Conservation (phyloP, 2,329 filamentous ascomycete genomes). For the Claviceps quebecensis region DNA sequence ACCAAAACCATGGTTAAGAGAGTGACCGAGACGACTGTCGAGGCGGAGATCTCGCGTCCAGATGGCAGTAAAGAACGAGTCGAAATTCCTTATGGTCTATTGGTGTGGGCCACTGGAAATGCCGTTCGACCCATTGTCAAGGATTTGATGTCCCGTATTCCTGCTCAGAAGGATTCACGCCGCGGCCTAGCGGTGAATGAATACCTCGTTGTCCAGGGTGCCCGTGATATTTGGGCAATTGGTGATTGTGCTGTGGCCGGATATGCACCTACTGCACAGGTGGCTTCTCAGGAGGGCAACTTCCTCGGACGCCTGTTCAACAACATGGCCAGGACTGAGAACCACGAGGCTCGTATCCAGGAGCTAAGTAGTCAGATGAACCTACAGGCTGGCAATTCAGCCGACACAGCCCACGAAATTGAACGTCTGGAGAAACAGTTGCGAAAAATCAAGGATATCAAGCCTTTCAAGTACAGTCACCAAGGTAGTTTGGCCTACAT, state of each 20-base stretch:
- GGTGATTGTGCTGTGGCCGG: constrained; percentile 96
- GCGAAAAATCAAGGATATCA: constrained; percentile 81
- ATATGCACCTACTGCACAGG: constrained; percentile 94
- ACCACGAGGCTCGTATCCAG: constrained; percentile 62
- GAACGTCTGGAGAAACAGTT: constrained; percentile 77
- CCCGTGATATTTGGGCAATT: constrained; percentile 94
- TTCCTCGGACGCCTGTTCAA: constrained; percentile 96
- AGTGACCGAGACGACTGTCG: constrained; percentile 82
- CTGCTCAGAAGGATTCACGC: constrained; percentile 87
- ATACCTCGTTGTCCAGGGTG: constrained; percentile 94
- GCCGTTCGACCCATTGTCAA: constrained; percentile 78
- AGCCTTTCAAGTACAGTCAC: constrained; percentile 97
- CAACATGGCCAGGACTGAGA: constrained; percentile 92
- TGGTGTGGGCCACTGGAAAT: constrained; percentile 98
- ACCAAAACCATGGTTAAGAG: constrained; percentile 99
- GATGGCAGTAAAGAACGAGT: constrained; percentile 75
- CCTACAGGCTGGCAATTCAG: constrained; percentile 48
- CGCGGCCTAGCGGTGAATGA: constrained; percentile 95
- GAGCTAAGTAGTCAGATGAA: constrained; percentile 51
- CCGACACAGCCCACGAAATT: constrained; percentile 59
- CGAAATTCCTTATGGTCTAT: constrained; percentile 80
- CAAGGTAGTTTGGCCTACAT: constrained; percentile 96
- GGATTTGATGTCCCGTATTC: constrained; percentile 83
- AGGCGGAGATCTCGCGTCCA: constrained; percentile 70
- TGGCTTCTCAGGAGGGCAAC: constrained; percentile 85